Conservation (phyloP, 2,329 filamentous ascomycete genomes). For the Ascochyta fabae region DNA sequence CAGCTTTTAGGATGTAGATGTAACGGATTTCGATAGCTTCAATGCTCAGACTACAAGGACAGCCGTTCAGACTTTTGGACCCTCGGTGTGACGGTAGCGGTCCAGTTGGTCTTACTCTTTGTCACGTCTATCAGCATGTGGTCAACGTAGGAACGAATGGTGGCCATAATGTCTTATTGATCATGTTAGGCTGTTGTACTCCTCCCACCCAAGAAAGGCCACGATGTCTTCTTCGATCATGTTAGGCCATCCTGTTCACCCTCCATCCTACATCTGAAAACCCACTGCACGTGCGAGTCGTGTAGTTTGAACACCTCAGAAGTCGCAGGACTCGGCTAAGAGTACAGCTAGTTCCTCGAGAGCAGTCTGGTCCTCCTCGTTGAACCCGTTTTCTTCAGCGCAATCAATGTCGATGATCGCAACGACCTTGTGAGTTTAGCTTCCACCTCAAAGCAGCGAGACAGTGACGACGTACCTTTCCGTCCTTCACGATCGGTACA, state of each 20-base stretch:
- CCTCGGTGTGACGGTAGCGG: not conserved
- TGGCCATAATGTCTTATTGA: constrained; percentile 19
- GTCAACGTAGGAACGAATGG: not conserved
- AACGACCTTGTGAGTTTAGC: constrained; percentile 57
- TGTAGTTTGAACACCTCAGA: constrained; percentile 11
- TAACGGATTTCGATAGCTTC: not conserved
- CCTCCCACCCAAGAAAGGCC: not conserved
- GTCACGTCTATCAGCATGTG: not conserved
- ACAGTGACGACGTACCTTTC: constrained; percentile 49
- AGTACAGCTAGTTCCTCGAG: constrained; percentile 65
- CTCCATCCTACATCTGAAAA: not conserved
- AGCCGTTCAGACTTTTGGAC: not conserved
- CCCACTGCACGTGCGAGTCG: not conserved
- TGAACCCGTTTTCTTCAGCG: constrained; percentile 69
- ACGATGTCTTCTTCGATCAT: constrained; percentile 19
- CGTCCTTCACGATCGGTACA: constrained; percentile 69
- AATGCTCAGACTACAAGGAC: not conserved
- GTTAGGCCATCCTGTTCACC: constrained; percentile 8
- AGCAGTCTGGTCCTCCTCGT: constrained; percentile 68
- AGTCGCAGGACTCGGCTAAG: constrained; percentile 45
- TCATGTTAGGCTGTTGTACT: constrained; percentile 14
- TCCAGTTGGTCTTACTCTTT: not conserved
- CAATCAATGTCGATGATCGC: constrained; percentile 85
- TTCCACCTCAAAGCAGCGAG: constrained; percentile 17
- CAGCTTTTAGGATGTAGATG: not conserved